These are phyloP conservation scores for Populus nigra DNA, from an alignment of 345 rosid genomes.

Conservation along the genomic window DNA sequence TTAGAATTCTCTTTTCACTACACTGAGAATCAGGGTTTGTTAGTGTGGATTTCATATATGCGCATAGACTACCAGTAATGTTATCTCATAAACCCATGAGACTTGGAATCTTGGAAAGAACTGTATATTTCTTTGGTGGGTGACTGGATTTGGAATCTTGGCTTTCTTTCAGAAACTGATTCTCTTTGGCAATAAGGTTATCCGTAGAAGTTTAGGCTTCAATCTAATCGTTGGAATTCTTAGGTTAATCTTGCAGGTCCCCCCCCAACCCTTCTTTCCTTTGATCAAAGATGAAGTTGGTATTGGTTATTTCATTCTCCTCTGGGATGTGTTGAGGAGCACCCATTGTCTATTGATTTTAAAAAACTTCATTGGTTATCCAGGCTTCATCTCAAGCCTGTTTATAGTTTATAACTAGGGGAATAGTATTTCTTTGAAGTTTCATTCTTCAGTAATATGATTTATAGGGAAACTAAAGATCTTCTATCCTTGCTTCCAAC, in stretches of 20 bases:
- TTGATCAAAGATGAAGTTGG: background rate
- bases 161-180: background rate
- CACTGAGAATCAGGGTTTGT: background rate
- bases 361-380: too few species aligned
- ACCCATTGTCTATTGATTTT: too few species aligned
- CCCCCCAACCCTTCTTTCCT: too few species aligned
- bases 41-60: background rate
- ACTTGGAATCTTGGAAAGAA: background rate
- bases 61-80: background rate
- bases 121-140: background rate
- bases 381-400: too few species aligned
- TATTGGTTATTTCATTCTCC: too few species aligned
- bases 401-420: background rate
- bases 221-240: background rate
- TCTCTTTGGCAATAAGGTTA: too few species aligned
- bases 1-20: background rate
- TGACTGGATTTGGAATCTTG: background rate
- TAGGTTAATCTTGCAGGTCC: background rate
- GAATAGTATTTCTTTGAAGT: background rate
- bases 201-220: background rate
- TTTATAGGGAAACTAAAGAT: background rate
- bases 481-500: background rate
- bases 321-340: too few species aligned
- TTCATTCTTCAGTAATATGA: background rate
- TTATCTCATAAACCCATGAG: background rate